These are phyloP conservation scores for Tricladium varicosporioides DNA, from an alignment of 2,329 filamentous ascomycete genomes.

Conservation along the genomic window DNA sequence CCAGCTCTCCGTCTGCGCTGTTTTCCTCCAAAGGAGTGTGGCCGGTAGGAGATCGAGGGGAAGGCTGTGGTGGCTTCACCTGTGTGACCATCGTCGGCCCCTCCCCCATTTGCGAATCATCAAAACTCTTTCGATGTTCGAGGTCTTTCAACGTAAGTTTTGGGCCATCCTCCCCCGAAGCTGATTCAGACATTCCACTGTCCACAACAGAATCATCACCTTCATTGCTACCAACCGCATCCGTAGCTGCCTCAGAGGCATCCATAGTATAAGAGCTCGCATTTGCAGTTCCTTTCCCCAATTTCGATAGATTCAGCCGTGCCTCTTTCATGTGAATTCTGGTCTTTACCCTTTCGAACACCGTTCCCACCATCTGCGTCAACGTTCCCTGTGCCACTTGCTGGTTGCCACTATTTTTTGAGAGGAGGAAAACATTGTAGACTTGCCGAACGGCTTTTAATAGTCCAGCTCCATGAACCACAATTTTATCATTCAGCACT, in stretches of 20 bases:
- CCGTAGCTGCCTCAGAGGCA: conserved; percentile 29
- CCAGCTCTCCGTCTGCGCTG: conserved; percentile 52
- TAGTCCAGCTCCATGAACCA: conserved; percentile 93
- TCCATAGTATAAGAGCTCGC: conserved; percentile 33
- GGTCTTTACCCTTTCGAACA: conserved; percentile 91
- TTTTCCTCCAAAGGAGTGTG: conserved; percentile 52
- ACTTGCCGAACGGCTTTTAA: conserved; percentile 96
- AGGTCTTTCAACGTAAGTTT: conserved; percentile 67
- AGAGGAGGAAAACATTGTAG: conserved; percentile 97
- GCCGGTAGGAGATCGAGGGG: conserved; percentile 49
- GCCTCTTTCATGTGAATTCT: conserved; percentile 85
- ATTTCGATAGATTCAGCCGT: conserved; percentile 50
- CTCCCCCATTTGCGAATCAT: conserved; percentile 63
- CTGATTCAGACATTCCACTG: conserved; percentile 23
- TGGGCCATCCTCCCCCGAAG: conserved; percentile 38
- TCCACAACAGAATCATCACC: conserved; percentile 28
- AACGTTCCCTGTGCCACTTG: conserved; percentile 95
- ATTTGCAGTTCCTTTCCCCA: conserved; percentile 30
- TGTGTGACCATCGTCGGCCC: conserved; percentile 66
- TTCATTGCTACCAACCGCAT: conserved; percentile 22
- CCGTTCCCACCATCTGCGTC: conserved; percentile 97
- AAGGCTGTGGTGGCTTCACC: conserved; percentile 46
- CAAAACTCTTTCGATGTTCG: conserved; percentile 65
- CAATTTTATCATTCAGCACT: conserved; percentile 97
- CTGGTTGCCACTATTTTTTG: conserved; percentile 90